These are phyloP conservation scores for Lachancea sp. DNA, from an alignment of 805 yeast species.

Conservation along the genomic window DNA sequence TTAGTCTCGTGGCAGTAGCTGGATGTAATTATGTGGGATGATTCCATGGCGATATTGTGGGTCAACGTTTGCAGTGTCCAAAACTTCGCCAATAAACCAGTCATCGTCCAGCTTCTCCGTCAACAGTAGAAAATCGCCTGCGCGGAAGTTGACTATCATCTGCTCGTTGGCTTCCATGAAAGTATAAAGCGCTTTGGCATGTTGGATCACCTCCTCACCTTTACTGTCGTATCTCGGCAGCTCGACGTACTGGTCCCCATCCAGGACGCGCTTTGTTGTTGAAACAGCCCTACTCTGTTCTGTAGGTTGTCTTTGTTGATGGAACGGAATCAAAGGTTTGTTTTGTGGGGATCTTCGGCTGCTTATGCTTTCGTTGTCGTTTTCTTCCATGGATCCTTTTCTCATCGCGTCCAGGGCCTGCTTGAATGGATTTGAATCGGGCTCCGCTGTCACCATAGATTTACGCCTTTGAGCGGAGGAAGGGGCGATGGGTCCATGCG, in stretches of 20 bases:
- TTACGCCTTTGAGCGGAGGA: slow-evolving; percentile 17
- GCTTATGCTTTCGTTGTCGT: not conserved
- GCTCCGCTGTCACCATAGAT: slow-evolving; percentile 25
- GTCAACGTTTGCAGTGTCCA: slow-evolving; percentile 11
- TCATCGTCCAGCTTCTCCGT: slow-evolving; percentile 28
- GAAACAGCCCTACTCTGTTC: not conserved
- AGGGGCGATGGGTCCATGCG: not conserved
- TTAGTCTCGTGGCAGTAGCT: slow-evolving; percentile 1
- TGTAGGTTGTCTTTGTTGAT: not conserved
- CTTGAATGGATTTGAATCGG: slow-evolving; percentile 25
- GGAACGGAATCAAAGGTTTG: slow-evolving; percentile 7
- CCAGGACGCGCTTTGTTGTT: slow-evolving; percentile 9
- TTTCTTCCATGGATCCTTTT: slow-evolving; percentile 9
- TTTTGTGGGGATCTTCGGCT: not conserved
- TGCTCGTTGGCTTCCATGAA: slow-evolving; percentile 24
- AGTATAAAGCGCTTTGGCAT: slow-evolving; percentile 31
- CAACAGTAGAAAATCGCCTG: slow-evolving; percentile 27
- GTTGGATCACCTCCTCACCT: slow-evolving; percentile 25
- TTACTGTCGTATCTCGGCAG: slow-evolving; percentile 23
- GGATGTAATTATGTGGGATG: slow-evolving; percentile 11
- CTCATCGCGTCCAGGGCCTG: slow-evolving; percentile 30
- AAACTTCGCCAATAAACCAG: slow-evolving; percentile 33
- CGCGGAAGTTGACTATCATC: slow-evolving; percentile 27
- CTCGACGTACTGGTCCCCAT: slow-evolving; percentile 29
- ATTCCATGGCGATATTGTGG: slow-evolving; percentile 9